phyloP scores from a whole-genome alignment of 1,139 yeast genomes.

The Diutina neorugosa region DNA sequence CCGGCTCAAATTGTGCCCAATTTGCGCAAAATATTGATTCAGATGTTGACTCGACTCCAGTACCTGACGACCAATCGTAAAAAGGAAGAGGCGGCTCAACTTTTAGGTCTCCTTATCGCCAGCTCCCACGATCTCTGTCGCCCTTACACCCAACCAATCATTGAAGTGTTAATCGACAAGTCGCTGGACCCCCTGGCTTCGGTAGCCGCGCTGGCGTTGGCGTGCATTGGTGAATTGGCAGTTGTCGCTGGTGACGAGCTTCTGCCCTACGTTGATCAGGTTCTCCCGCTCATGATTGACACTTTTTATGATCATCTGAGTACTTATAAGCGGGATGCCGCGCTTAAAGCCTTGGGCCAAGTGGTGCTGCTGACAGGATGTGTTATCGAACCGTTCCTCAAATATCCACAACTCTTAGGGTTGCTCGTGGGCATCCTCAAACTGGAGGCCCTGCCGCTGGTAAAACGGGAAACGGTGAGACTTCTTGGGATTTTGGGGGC shows the following conservation, averaged over 20 bases:
- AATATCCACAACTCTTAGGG: constrained; percentile 81
- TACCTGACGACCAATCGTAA: constrained; percentile 66
- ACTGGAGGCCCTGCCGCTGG: constrained; percentile 61
- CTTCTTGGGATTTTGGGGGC: constrained; percentile 92
- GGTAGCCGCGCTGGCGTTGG: constrained; percentile 77
- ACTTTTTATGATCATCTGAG: constrained; percentile 90
- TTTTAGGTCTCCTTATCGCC: constrained; percentile 62
- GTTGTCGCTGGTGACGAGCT: constrained; percentile 84
- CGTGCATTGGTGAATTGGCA: constrained; percentile 84
- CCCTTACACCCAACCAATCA: constrained; percentile 84
- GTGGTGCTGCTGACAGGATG: constrained; percentile 86
- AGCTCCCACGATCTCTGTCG: constrained; percentile 71
- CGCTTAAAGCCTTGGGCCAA: constrained; percentile 78
- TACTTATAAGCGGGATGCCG: constrained; percentile 77
- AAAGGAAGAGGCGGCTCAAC: constrained; percentile 77
- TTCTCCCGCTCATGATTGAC: constrained; percentile 82
- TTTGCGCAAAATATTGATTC: constrained; percentile 73
- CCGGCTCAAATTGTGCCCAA: constrained; percentile 97
- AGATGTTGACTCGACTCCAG: constrained; percentile 72
- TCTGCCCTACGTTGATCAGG: constrained; percentile 52
- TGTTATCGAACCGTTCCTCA: constrained; percentile 85
- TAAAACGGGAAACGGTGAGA: constrained; percentile 79
- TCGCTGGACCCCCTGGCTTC: constrained; percentile 64
- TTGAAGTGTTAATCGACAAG: constrained; percentile 70
- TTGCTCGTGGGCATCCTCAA: constrained; percentile 71